Percentiles rank a stretch among this genome's conserved stretches.
Evolutionary conservation across 768 basidiomycete genomes (phyloP).

Genomic region (Saitozyma podzolica): DNA sequence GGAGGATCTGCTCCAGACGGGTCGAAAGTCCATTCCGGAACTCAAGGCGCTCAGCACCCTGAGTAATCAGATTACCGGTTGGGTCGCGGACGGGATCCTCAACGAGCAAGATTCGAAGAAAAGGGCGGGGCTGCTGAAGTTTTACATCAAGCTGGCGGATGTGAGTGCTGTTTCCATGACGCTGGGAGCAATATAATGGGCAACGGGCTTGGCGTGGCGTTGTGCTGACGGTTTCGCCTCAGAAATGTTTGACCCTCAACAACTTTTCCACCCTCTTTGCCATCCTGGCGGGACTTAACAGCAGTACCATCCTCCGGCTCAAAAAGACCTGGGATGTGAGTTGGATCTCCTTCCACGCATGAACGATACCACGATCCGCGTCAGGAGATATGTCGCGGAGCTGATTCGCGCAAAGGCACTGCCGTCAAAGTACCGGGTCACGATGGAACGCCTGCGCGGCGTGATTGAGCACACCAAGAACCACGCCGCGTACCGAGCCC

Average conservation of each 20-base stretch:
- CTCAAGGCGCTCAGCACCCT: slow-evolving; percentile 81
- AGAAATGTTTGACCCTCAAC: slow-evolving; percentile 79
- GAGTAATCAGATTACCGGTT: slow-evolving; percentile 86
- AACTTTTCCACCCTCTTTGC: slow-evolving; percentile 94
- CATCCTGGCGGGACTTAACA: slow-evolving; percentile 90
- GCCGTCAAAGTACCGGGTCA: slow-evolving; percentile 76
- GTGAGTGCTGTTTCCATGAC: slow-evolving; percentile 31
- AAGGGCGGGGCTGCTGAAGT: slow-evolving; percentile 78
- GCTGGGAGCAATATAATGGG: slow-evolving; percentile 3
- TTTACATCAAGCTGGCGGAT: slow-evolving; percentile 79
- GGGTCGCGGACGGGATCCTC: slow-evolving; percentile 85
- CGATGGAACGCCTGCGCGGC: slow-evolving; percentile 75
- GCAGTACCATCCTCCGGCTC: slow-evolving; percentile 87
- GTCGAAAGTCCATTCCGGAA: slow-evolving; percentile 58
- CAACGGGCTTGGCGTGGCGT: no score
- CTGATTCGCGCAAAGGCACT: slow-evolving; percentile 55
- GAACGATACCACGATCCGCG: no score
- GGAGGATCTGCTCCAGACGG: slow-evolving; percentile 83
- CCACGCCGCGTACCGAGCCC: slow-evolving; percentile 67
- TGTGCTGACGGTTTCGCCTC: slow-evolving; percentile 2
- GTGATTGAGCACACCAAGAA: slow-evolving; percentile 84
- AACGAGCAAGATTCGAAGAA: slow-evolving; percentile 82
- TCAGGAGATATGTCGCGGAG: no score
- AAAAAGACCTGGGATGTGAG: slow-evolving; percentile 91
- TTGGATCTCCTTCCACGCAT: slow-evolving; percentile 16